Percentiles rank a stretch among this genome's conserved stretches.
These are phyloP conservation scores for Apiospora phragmitis DNA, from an alignment of 2,329 filamentous ascomycete species.

Conservation along the genomic window DNA sequence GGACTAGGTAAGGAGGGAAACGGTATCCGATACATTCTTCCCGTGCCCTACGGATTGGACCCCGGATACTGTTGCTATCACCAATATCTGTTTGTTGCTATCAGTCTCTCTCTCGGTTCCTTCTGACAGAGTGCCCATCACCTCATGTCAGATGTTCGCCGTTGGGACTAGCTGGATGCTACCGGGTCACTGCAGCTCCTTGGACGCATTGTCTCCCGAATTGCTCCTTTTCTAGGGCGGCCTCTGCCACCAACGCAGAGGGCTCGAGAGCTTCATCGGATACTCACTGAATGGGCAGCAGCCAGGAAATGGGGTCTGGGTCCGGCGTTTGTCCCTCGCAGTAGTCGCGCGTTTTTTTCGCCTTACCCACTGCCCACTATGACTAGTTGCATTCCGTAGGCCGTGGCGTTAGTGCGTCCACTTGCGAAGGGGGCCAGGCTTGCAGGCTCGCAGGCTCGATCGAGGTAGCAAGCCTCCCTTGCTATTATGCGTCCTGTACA, in stretches of 20 bases:
- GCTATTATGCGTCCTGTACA: slow-evolving; percentile 31
- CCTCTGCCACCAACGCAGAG: slow-evolving; percentile 9
- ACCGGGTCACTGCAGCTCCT: slow-evolving; percentile 1
- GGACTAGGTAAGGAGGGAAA: background rate
- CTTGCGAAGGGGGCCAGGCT: background rate
- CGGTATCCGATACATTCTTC: slow-evolving; percentile 10
- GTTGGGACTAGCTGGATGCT: background rate
- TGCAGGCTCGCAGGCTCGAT: background rate
- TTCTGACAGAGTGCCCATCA: background rate
- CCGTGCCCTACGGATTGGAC: background rate
- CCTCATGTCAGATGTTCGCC: background rate
- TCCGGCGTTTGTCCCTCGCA: slow-evolving; percentile 11
- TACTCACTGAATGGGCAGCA: background rate
- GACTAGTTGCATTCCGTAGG: slow-evolving; percentile 8
- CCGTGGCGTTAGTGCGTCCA: slow-evolving; percentile 10
- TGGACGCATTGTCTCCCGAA: slow-evolving; percentile 11
- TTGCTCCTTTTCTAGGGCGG: slow-evolving; percentile 8
- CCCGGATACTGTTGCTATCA: background rate
- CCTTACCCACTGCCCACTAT: slow-evolving; percentile 1
- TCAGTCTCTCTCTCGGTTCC: background rate
- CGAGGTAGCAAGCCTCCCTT: slow-evolving; percentile 20
- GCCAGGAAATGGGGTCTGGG: background rate
- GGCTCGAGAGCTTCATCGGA: slow-evolving; percentile 1
- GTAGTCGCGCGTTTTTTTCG: slow-evolving; percentile 7
- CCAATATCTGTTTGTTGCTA: background rate